Evolutionary conservation across 2,329 filamentous ascomycete genomes (phyloP).

Genomic region (Teratosphaeria nubilosa): DNA sequence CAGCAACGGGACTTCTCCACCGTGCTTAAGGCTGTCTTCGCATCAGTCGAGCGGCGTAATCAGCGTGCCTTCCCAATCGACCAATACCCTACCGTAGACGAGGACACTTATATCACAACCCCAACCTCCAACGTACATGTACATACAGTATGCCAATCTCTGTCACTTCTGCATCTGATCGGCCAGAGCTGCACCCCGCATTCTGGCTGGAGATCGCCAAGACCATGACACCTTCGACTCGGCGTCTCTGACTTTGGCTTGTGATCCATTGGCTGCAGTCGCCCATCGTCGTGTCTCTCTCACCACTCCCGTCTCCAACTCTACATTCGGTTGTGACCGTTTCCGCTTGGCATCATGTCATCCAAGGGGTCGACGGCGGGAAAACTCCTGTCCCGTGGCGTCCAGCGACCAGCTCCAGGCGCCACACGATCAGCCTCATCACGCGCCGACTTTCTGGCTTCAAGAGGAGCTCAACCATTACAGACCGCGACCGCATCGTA

Average conservation of each 20-base stretch:
- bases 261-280: neutral
- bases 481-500: constrained; percentile 21
- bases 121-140: too few species aligned
- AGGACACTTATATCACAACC: too few species aligned
- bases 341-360: neutral
- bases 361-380: neutral
- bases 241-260: neutral
- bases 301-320: neutral
- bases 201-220: neutral
- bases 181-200: neutral
- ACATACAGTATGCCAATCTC: too few species aligned
- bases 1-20: too few species aligned
- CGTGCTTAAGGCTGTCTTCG: too few species aligned
- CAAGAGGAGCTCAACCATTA: constrained; percentile 8
- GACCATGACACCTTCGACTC: neutral
- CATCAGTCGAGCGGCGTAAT: too few species aligned
- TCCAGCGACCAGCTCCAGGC: constrained; percentile 7
- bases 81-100: too few species aligned
- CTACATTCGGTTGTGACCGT: neutral
- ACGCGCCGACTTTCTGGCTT: constrained; percentile 16
- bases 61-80: too few species aligned
- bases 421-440: constrained; percentile 11
- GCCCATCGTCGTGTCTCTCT: neutral
- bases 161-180: neutral
- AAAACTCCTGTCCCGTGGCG: constrained; percentile 9